Evolutionary conservation across 208 protist genomes (phyloP).

Genomic region (Trypanosoma boissoni): DNA sequence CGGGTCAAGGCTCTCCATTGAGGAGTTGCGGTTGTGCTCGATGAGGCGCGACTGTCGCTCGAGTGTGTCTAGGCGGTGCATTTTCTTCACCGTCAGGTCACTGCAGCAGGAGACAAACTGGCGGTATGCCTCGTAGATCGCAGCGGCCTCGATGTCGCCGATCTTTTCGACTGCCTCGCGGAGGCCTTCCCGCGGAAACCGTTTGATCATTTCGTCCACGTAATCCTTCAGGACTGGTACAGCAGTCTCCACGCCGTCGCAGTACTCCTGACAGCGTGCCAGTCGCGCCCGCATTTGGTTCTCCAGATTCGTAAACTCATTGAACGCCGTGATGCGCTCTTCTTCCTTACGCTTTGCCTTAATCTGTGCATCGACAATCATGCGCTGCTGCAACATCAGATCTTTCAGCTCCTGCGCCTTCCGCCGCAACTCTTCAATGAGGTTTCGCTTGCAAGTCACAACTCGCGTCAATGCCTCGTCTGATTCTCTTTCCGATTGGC

Average conservation of each 20-base stretch:
- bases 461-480: constrained; percentile 30
- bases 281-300: constrained; percentile 63
- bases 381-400: constrained; percentile 60
- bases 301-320: constrained; percentile 72
- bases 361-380: constrained; percentile 39
- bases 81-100: constrained; percentile 84
- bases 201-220: constrained; percentile 47
- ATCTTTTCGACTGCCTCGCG: constrained; percentile 40
- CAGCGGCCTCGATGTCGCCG: constrained; percentile 44
- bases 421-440: constrained; percentile 65
- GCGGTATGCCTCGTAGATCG: constrained; percentile 62
- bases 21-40: constrained; percentile 73
- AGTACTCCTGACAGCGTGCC: constrained; percentile 62
- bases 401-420: constrained; percentile 54
- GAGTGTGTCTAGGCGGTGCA: constrained; percentile 80
- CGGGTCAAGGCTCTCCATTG: constrained; percentile 86
- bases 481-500: constrained; percentile 27
- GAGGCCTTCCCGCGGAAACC: constrained; percentile 42
- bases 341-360: constrained; percentile 50
- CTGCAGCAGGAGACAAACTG: constrained; percentile 66
- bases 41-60: constrained; percentile 78
- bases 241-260: constrained; percentile 41
- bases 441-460: constrained; percentile 43
- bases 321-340: constrained; percentile 55
- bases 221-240: constrained; percentile 54